Evolutionary conservation across 371 early-diverging fungal genomes (phyloP).

Genomic region (Mucor velutinosus): DNA sequence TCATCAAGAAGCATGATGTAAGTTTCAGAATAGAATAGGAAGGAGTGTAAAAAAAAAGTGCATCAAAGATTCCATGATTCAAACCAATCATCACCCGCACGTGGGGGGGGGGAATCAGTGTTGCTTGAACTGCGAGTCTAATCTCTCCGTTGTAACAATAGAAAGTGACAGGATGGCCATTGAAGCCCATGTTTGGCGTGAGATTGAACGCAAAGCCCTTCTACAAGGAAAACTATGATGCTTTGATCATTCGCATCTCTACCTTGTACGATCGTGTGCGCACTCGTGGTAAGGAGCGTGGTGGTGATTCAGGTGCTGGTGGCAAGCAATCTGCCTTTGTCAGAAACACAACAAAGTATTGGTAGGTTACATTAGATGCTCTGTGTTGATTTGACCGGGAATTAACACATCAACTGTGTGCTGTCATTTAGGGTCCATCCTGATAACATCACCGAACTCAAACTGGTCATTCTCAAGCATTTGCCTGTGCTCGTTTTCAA

Average conservation of each 20-base stretch:
- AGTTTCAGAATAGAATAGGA: slow-evolving; percentile 18
- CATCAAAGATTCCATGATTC: neutral
- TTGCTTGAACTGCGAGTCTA: neutral
- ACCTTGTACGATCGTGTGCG: slow-evolving; percentile 89
- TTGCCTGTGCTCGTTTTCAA: slow-evolving; percentile 97
- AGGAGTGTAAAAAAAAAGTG: neutral
- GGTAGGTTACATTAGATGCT: slow-evolving; percentile 43
- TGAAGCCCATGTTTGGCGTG: slow-evolving; percentile 89
- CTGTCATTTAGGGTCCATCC: slow-evolving; percentile 83
- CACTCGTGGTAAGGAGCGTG: slow-evolving; percentile 75
- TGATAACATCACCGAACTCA: slow-evolving; percentile 97
- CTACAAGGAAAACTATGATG: slow-evolving; percentile 91
- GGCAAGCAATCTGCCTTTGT: slow-evolving; percentile 74
- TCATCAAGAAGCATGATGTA: slow-evolving; percentile 97
- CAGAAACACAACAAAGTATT: slow-evolving; percentile 95
- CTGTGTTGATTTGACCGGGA: neutral
- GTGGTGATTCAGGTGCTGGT: slow-evolving; percentile 55
- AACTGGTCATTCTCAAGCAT: slow-evolving; percentile 91
- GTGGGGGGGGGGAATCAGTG: slow-evolving; percentile 12
- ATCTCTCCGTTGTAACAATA: slow-evolving; percentile 7
- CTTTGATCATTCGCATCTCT: slow-evolving; percentile 87
- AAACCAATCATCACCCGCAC: slow-evolving; percentile 33
- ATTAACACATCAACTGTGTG: neutral
- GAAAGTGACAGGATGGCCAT: slow-evolving; percentile 86
- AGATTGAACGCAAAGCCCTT: slow-evolving; percentile 88